Evolutionary conservation across 2,329 filamentous ascomycete genomes (phyloP), one percentile per base, ranked within the genome.

Genomic region (Colletotrichum ledebouriae): DNA sequence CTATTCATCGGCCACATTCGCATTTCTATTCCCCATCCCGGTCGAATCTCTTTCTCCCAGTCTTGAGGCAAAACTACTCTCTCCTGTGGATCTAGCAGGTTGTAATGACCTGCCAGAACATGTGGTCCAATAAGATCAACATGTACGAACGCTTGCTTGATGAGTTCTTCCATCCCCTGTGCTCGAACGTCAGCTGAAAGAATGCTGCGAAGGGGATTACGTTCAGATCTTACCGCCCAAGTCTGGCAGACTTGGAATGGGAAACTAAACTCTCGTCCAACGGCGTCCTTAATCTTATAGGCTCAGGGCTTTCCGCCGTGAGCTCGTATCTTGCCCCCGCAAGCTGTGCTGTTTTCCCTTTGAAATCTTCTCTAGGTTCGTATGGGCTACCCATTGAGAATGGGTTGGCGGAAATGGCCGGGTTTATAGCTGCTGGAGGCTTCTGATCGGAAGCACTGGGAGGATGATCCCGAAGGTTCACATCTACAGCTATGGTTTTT

Each of bases 191-290:
- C 71, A 79, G 73, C 41, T 71, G 29, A 29, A 29, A 29, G 29
- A 29, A 2, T 7, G 4, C 29, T 29, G 6, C 29, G 6, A 29
- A 29, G 29, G 29, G 29, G 6, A 29, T 7, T 6, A 29, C 29
- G 6, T 29, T 29, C 7, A 9, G 29, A 29, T 29, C 88, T 77
- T 87, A 94, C 92, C 82, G 85, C 83, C 93, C 93, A 97, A 3
- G 90, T 95, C 75, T 90, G 88, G 78, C 94, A 97, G 33, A 97
- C 78, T 70, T 94, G 88, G 80, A 91, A 97, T 2, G 94, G 94
- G 76, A 98, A 97, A 78, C 89, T 95, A 78, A 96, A 97, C 78
- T 96, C 97, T 72, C 94, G 87, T 37, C 93, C 93, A n/a, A 97
- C 89, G 1, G 94, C 94, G 77, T 98, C 94, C 79, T 96, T 96